Percentiles rank a stretch among this genome's conserved stretches.
Evolutionary conservation across 805 yeast species (phyloP).

Genomic region (Pichia nakasei): DNA sequence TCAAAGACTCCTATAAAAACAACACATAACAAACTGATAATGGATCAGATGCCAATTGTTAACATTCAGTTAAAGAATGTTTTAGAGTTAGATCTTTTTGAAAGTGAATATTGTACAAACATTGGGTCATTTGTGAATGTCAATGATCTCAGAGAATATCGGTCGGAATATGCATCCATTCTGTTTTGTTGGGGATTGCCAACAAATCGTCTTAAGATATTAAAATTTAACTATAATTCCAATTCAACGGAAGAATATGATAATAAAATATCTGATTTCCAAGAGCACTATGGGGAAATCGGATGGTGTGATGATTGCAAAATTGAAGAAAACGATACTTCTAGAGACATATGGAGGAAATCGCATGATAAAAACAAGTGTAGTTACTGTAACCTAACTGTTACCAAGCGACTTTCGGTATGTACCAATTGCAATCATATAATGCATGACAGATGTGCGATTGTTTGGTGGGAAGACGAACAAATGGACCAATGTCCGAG

Average conservation of each 20-base stretch:
- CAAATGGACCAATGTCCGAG: conserved; percentile 56
- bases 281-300: conserved; percentile 21
- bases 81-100: conserved; percentile 35
- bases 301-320: conserved; percentile 19
- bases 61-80: conserved; percentile 39
- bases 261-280: conserved; percentile 4
- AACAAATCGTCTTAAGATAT: conserved; percentile 65
- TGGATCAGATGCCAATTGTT: conserved; percentile 22
- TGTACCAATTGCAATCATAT: conserved; percentile 76
- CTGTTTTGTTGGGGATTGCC: conserved; percentile 79
- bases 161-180: conserved; percentile 70
- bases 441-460: conserved; percentile 70
- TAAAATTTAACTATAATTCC: conserved; percentile 49
- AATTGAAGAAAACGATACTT: background rate
- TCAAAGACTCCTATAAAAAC: background rate
- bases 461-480: conserved; percentile 61
- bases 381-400: conserved; percentile 54
- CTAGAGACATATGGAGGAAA: conserved; percentile 10
- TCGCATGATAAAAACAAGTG: conserved; percentile 36
- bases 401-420: conserved; percentile 49
- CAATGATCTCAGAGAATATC: conserved; percentile 31
- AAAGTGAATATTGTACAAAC: conserved; percentile 32
- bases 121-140: conserved; percentile 33
- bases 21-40: background rate
- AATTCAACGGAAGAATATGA: background rate